Evolutionary conservation across 192 early-diverging fungal species (phyloP).

Genomic region (Coemansia sp.): DNA sequence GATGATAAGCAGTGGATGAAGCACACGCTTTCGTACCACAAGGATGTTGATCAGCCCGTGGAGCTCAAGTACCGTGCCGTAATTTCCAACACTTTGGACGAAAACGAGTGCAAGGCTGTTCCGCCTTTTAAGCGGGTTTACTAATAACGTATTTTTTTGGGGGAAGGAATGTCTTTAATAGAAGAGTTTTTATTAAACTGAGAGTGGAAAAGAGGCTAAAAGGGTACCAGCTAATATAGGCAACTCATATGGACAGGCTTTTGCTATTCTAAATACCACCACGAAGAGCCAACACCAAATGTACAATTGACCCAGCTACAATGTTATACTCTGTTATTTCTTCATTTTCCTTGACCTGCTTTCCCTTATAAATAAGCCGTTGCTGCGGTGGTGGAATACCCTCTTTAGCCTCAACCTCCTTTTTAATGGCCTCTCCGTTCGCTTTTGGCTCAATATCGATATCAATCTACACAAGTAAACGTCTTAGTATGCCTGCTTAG

Average conservation of each 20-base stretch:
- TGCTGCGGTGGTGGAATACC: slow-evolving; percentile 97
- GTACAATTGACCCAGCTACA: slow-evolving; percentile 78
- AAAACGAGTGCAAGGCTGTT: slow-evolving; percentile 88
- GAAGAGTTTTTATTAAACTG: not conserved
- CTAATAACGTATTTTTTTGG: slow-evolving; percentile 38
- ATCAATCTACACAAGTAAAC: slow-evolving; percentile 67
- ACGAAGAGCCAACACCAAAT: slow-evolving; percentile 93
- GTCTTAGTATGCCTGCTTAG: not conserved
- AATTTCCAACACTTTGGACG: slow-evolving; percentile 79
- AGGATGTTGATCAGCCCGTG: slow-evolving; percentile 72
- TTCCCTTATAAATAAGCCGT: slow-evolving; percentile 89
- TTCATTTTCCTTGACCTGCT: slow-evolving; percentile 83
- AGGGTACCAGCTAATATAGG: not conserved
- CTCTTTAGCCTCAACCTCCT: slow-evolving; percentile 92
- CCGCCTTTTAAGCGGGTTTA: slow-evolving; percentile 86
- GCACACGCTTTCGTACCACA: slow-evolving; percentile 94
- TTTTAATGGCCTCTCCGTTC: slow-evolving; percentile 72
- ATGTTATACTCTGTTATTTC: slow-evolving; percentile 66
- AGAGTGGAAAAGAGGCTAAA: not conserved
- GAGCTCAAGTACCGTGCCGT: slow-evolving; percentile 85
- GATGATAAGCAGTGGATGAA: slow-evolving; percentile 97
- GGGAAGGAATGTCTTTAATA: slow-evolving; percentile 5
- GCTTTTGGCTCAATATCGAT: slow-evolving; percentile 82
- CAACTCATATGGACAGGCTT: no score
- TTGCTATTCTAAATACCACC: slow-evolving; percentile 62